phyloP scores from a whole-genome alignment of 2,329 filamentous ascomycete genomes.

The Fusarium chuoi region DNA sequence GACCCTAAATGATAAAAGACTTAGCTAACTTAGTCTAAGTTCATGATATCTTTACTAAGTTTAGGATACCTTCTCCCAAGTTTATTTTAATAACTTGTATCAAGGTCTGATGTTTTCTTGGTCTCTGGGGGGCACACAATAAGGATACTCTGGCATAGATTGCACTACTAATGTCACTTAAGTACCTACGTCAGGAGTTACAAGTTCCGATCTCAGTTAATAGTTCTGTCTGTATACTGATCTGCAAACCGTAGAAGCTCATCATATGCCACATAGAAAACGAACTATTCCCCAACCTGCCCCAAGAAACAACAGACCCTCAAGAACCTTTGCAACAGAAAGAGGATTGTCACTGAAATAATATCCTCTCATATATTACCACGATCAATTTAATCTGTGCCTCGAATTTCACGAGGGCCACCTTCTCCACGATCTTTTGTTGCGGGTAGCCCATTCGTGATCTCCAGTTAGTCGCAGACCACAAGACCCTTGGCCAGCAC shows the following conservation, averaged over 20 bases:
- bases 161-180: not conserved
- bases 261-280: not conserved
- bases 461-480: conserved; percentile 11
- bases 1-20: too few species aligned
- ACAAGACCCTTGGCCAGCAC: conserved; percentile 16
- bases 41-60: too few species aligned
- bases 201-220: not conserved
- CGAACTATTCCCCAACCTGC: not conserved
- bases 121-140: too few species aligned
- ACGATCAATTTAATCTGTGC: not conserved
- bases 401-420: too few species aligned
- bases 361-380: not conserved
- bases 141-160: not conserved
- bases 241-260: not conserved
- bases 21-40: too few species aligned
- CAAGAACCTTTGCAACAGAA: not conserved
- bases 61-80: too few species aligned
- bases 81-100: too few species aligned
- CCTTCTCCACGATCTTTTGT: not conserved
- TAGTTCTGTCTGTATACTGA: not conserved
- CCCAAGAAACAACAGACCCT: not conserved
- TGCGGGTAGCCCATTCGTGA: too few species aligned
- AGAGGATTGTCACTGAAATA: not conserved
- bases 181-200: not conserved
- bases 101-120: too few species aligned